Evolutionary conservation across 352 stramenopile genomes (phyloP).

Genomic region (Globisporangium splendens): DNA sequence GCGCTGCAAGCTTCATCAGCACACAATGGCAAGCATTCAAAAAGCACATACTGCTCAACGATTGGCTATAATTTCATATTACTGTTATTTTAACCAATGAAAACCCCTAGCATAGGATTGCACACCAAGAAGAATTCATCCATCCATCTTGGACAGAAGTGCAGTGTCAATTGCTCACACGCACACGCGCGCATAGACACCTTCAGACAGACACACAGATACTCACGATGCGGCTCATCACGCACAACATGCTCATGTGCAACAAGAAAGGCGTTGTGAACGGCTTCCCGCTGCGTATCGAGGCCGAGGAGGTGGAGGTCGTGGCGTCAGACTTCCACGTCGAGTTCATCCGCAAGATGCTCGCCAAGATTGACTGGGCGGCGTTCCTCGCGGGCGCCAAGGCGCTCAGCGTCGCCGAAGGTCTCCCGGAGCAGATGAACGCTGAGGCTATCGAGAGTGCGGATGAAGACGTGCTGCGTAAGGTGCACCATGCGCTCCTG

Average conservation of each 20-base stretch:
- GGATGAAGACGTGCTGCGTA: constrained; percentile 76
- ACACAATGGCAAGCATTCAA: too few species aligned
- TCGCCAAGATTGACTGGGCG: constrained; percentile 86
- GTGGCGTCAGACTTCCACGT: constrained; percentile 78
- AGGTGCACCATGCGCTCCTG: constrained; percentile 88
- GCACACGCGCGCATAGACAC: neutral
- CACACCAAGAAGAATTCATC: too few species aligned
- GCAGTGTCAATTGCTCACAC: neutral
- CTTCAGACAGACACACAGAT: constrained; percentile 6
- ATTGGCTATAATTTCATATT: too few species aligned
- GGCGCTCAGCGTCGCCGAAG: constrained; percentile 64
- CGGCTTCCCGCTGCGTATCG: constrained; percentile 90
- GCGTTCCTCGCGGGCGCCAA: constrained; percentile 82
- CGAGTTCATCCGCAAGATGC: constrained; percentile 88
- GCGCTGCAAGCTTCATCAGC: too few species aligned
- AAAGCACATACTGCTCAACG: too few species aligned
- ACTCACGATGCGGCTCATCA: constrained; percentile 86
- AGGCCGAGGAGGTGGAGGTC: constrained; percentile 78
- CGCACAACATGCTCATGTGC: constrained; percentile 93
- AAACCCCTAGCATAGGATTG: too few species aligned
- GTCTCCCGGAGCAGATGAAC: constrained; percentile 52
- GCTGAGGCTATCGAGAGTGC: constrained; percentile 29
- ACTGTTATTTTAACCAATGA: too few species aligned
- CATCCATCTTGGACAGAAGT: too few species aligned
- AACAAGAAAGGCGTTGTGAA: constrained; percentile 93